These are phyloP conservation scores for Quillaja saponaria DNA, from an alignment of 306 rosid genomes.

Conservation along the genomic window DNA sequence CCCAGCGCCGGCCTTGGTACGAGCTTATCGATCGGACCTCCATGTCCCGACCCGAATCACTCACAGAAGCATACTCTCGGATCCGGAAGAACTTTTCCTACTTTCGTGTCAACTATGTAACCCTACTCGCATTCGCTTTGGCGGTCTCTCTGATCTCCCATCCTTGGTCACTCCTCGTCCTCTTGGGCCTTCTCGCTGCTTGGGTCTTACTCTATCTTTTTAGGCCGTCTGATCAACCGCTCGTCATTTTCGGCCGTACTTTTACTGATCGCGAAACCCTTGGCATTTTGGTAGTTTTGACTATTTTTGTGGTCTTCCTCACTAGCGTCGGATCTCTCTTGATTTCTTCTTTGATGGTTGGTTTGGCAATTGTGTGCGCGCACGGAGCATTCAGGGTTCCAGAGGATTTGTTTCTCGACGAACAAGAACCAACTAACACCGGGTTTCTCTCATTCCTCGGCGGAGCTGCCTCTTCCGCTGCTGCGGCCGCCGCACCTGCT, in stretches of 20 bases:
- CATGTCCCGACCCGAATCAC: conserved; percentile 47
- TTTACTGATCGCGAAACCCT: conserved; percentile 58
- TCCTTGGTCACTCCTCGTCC: conserved; percentile 55
- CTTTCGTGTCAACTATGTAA: conserved; percentile 59
- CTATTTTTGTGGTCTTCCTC: conserved; percentile 49
- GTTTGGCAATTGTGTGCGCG: conserved; percentile 45
- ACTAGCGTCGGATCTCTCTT: conserved; percentile 67
- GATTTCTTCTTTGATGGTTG: conserved; percentile 50
- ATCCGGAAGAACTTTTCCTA: conserved; percentile 56
- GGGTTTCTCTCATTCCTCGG: conserved; percentile 67
- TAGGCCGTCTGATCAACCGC: conserved; percentile 55
- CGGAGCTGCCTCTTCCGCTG: conserved; percentile 45
- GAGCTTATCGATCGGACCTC: conserved; percentile 54
- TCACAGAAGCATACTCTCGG: conserved; percentile 60
- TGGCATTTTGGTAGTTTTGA: conserved; percentile 39
- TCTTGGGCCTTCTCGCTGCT: conserved; percentile 48
- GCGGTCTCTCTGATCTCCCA: conserved; percentile 56
- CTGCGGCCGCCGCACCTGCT: conserved; percentile 41
- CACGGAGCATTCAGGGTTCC: conserved; percentile 69
- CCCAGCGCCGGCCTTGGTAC: conserved; percentile 63
- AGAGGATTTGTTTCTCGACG: conserved; percentile 62
- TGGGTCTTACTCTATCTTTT: conserved; percentile 61
- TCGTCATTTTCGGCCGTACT: conserved; percentile 51
- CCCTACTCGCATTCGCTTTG: conserved; percentile 39
- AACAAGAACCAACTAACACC: conserved; percentile 50